phyloP scores from a whole-genome alignment of 2,329 filamentous ascomycete species.

The Chalaropsis thielavioides region DNA sequence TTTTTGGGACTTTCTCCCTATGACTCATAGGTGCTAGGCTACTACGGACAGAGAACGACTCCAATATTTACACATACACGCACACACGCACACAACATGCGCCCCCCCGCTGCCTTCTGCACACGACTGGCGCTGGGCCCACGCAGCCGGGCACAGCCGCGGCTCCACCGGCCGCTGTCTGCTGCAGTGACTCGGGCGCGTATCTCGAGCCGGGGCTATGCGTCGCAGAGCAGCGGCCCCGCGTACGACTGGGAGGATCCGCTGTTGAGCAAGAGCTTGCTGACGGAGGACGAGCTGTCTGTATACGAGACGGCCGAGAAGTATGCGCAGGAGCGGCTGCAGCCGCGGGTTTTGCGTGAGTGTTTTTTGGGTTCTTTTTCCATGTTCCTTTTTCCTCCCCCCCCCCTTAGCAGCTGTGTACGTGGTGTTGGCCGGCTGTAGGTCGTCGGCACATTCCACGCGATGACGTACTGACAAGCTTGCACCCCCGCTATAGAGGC shows the following conservation, averaged over 20 bases:
- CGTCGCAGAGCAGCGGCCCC: background rate
- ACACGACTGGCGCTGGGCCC: background rate
- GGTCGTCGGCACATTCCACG: background rate
- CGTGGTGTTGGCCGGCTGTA: no score
- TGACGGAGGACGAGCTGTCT: slow-evolving; percentile 81
- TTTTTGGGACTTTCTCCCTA: no score
- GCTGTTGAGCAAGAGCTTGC: slow-evolving; percentile 54
- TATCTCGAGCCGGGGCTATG: background rate
- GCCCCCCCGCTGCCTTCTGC: background rate
- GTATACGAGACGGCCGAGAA: slow-evolving; percentile 82
- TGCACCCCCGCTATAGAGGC: slow-evolving; percentile 41
- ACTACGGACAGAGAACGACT: no score
- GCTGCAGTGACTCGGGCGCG: background rate
- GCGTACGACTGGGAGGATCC: slow-evolving; percentile 87
- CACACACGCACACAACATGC: background rate
- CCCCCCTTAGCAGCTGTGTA: no score
- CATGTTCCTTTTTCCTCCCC: no score
- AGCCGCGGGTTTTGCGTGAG: slow-evolving; percentile 73
- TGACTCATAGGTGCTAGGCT: no score
- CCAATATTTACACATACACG: background rate
- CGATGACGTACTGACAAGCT: background rate
- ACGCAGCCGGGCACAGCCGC: background rate
- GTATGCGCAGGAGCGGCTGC: slow-evolving; percentile 82
- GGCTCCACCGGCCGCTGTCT: no score
- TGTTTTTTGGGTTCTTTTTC: slow-evolving; percentile 19